phyloP scores from a whole-genome alignment of 768 basidiomycete species.

The Auricularia sp. region DNA sequence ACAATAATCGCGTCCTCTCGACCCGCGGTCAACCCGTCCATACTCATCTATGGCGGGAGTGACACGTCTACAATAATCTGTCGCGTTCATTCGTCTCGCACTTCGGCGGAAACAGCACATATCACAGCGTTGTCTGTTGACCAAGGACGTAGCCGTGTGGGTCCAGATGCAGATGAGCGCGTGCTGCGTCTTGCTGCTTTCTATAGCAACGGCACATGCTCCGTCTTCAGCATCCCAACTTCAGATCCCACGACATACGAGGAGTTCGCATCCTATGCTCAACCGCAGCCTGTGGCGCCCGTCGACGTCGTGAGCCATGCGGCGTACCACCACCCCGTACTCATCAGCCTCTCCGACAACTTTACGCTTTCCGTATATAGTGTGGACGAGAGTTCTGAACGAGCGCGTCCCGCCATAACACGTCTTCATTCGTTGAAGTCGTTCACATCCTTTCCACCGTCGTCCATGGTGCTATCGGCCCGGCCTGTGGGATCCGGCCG shows the following conservation, averaged over 20 bases:
- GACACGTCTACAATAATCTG: neutral
- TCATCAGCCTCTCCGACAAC: slow-evolving; percentile 55
- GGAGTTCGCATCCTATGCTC: slow-evolving; percentile 34
- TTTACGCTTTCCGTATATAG: slow-evolving; percentile 70
- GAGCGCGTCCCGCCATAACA: slow-evolving; percentile 21
- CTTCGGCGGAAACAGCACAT: slow-evolving; percentile 9
- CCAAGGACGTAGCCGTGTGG: slow-evolving; percentile 35
- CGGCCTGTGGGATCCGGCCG: slow-evolving; percentile 30
- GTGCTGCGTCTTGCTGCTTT: slow-evolving; percentile 41
- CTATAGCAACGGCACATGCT: slow-evolving; percentile 60
- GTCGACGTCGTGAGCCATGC: slow-evolving; percentile 47
- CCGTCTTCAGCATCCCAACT: slow-evolving; percentile 45
- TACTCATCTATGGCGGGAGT: slow-evolving; percentile 16
- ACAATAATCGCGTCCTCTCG: slow-evolving; percentile 47
- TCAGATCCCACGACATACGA: slow-evolving; percentile 30
- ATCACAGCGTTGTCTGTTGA: slow-evolving; percentile 65
- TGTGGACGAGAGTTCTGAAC: slow-evolving; percentile 37
- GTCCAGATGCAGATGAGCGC: slow-evolving; percentile 15
- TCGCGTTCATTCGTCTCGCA: neutral
- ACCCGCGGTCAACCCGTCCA: slow-evolving; percentile 8
- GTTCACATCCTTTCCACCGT: slow-evolving; percentile 70
- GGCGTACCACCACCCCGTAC: slow-evolving; percentile 68
- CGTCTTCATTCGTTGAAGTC: slow-evolving; percentile 54
- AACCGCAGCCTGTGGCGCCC: slow-evolving; percentile 24
- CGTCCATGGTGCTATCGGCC: slow-evolving; percentile 66